Evolutionary conservation across 2,329 filamentous ascomycete genomes (phyloP).

Genomic region (Hypoxylon sp.): DNA sequence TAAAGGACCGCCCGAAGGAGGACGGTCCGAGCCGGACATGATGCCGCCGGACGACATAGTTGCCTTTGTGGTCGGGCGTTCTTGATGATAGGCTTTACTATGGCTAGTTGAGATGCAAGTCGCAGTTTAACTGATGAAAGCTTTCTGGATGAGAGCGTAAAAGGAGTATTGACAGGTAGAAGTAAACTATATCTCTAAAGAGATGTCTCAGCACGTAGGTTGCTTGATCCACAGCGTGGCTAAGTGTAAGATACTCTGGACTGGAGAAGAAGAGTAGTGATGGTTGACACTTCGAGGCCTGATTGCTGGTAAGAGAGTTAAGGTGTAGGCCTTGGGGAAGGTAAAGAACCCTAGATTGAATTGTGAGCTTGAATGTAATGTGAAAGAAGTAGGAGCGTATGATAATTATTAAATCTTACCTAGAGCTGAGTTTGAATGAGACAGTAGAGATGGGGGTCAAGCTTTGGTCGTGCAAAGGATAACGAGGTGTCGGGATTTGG

Average conservation of each 20-base stretch:
- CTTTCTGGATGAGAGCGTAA: slow-evolving; percentile 27
- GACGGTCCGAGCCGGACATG: slow-evolving; percentile 50
- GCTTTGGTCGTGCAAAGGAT: slow-evolving; percentile 23
- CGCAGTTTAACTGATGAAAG: slow-evolving; percentile 40
- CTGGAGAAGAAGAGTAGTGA: slow-evolving; percentile 13
- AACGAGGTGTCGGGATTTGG: slow-evolving; percentile 6
- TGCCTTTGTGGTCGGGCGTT: not conserved
- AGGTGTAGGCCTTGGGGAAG: slow-evolving; percentile 40
- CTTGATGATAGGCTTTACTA: slow-evolving; percentile 25
- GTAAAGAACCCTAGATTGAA: slow-evolving; percentile 36
- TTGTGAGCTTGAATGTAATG: slow-evolving; percentile 36
- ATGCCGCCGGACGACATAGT: slow-evolving; percentile 35
- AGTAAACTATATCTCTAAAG: slow-evolving; percentile 41
- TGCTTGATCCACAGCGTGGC: slow-evolving; percentile 8
- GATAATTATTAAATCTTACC: slow-evolving; percentile 31
- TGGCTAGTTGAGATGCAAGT: slow-evolving; percentile 28
- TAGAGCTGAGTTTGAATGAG: slow-evolving; percentile 6
- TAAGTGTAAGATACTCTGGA: slow-evolving; percentile 12
- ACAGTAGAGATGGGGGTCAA: slow-evolving; percentile 9
- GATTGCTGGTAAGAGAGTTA: slow-evolving; percentile 36
- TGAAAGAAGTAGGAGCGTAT: slow-evolving; percentile 17
- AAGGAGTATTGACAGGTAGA: slow-evolving; percentile 26
- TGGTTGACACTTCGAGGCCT: slow-evolving; percentile 14
- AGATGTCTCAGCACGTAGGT: slow-evolving; percentile 27
- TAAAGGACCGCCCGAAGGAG: slow-evolving; percentile 59